Evolutionary conservation across 208 protist genomes (phyloP), one percentile per base, ranked within the genome.

Genomic region (Strigomonas culicis): DNA sequence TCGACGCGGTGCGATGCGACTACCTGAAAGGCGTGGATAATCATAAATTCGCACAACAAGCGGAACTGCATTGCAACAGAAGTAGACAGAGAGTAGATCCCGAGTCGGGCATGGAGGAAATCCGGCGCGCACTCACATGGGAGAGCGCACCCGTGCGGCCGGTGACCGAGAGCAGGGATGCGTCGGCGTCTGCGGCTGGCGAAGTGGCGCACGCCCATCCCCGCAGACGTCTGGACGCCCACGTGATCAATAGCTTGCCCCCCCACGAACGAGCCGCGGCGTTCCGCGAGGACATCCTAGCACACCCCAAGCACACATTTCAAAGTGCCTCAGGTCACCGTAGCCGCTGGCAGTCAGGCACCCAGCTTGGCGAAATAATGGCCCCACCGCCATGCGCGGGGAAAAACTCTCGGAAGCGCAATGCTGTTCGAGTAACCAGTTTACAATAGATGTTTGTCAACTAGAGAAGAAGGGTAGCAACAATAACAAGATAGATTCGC

Each of bases 71-170:
- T 15, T 32, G 57, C 19, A 47, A 59, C 31, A 74, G 75, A 30
- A 68, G 59, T 22, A 60, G 68, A 25, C 82, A 91, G 62, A 66
- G 71, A n/a, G 28, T 91, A 4, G 80, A 94, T 52, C 71, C 75
- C 13, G 63, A 47, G 17, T 88, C 84, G 25, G 88, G 84, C 4
- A 64, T 79, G 6, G 79, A 82, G 11, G 88, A 91, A 62, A 80
- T 92, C 32, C 76, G 83, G 17, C 67, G 66, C 13, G 84, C 88
- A 11, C 78, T 94, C 13, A 85, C 79, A 25, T 94, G 84, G 88
- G 65, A 77, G n/a, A 22, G 27, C 7, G n/a, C 49, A 30, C 49
- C 49, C n/a, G 49, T 55, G 17, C 49, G n/a, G n/a, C n/a, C n/a
- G n/a, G n/a, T n/a, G n/a, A n/a, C n/a, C n/a, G n/a, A n/a, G n/a